Base-by-base conservation (phyloP, 495 filamentous ascomycete species). In the Lasiosphaeris hirsuta region DNA sequence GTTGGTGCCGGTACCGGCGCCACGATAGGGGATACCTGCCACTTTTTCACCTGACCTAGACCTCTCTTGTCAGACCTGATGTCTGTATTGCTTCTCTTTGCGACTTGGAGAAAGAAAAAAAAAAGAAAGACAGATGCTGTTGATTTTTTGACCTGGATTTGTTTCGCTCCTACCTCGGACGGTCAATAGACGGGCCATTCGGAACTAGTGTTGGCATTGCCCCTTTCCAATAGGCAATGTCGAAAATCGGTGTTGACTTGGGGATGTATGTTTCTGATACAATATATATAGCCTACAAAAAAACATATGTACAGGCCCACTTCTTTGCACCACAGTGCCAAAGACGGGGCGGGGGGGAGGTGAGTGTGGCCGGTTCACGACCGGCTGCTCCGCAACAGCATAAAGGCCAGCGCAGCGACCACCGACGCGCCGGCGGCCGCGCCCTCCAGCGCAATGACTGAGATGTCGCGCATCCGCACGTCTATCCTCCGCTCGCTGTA, bases 381-480 rank as follows among this genome's bases (percentile, higher is more conserved):
- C 39, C 55, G 59, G 14, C 39, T 45, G 47, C 62, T 64, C 35
- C 81, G 78, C 48, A 89, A 57, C 15, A 92, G 43, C 7, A 76
- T 36, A 14, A 85, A 67, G 48, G 86, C 71, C n/a, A 91, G 46
- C 36, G 85, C 64, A 35, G 79, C 81, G 54, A 82, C 81, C 1
- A 89, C 63, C 2, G 82, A 77, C 7, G 87, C 87, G 17, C 92
- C 91, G 10, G 84, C 80, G n/a, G 83, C 87, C 39, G 84, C 85
- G 60, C 89, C 83, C 68, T 92, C 83, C 30, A 93, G 67, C 10
- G 84, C 85, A 54, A 87, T 73, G 30, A 84, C 71, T 3, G 90
- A 93, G 7, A 89, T 65, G 64, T 96, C 92, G 44, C 84, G 79
- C 70, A 90, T 90, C 17, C 83, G 81, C 44, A 92, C 60, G 55